A percentile compares a stretch with the other conserved stretches of the same genome.
phyloP scores from a whole-genome alignment of 129 eudicot genomes.

The Apium graveolens region DNA sequence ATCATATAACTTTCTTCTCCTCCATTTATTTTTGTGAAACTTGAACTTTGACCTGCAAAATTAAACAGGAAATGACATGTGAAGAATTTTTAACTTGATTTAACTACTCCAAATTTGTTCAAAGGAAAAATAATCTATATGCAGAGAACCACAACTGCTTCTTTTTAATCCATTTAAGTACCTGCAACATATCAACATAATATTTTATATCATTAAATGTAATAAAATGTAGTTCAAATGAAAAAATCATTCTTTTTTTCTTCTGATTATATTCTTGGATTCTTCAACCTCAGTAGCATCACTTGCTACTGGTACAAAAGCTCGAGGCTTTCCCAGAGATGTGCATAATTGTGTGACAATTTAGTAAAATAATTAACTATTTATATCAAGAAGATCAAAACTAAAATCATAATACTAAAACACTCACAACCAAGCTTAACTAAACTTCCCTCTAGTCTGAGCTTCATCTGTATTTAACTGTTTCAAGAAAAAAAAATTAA shows the following conservation, averaged over 20 bases:
- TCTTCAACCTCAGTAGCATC: slow-evolving; percentile 10
- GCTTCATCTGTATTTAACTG: too few species aligned
- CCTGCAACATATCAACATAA: slow-evolving; percentile 13
- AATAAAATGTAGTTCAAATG: slow-evolving; percentile 72
- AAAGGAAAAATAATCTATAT: too few species aligned
- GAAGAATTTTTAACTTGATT: too few species aligned
- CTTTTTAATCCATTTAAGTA: not conserved
- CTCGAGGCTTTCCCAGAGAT: slow-evolving; percentile 42
- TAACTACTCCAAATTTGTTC: too few species aligned
- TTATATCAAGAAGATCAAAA: not conserved
- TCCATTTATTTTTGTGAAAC: too few species aligned
- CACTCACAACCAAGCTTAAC: too few species aligned
- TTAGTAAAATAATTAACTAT: not conserved
- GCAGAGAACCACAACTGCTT: not conserved
- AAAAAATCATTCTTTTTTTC: slow-evolving; percentile 82
- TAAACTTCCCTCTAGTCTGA: too few species aligned
- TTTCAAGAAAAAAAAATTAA: too few species aligned
- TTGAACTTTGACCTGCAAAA: too few species aligned
- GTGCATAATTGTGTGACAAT: slow-evolving; percentile 15
- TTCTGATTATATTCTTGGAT: slow-evolving; percentile 18
- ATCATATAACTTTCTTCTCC: too few species aligned
- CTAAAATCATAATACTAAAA: too few species aligned
- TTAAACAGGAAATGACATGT: too few species aligned
- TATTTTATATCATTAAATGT: slow-evolving; percentile 63
- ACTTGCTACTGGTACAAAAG: slow-evolving; percentile 17